Base-by-base conservation (phyloP, 495 filamentous ascomycete species). In the Aspergillus asperescens region DNA sequence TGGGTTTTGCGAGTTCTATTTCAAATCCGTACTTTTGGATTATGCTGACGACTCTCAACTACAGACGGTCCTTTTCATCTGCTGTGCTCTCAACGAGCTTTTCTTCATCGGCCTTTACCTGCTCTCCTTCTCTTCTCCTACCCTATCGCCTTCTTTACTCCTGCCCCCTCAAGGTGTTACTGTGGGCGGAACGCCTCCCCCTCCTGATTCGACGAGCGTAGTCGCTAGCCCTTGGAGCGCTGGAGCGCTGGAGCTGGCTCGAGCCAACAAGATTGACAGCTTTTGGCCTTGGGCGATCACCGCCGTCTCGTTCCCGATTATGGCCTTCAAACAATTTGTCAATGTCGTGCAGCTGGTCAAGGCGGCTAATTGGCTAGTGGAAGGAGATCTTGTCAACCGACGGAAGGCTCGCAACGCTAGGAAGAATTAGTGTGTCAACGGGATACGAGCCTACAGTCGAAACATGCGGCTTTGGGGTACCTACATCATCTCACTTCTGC, bases 91-190 rank as follows among this genome's bases (percentile, higher is more conserved):
- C 28, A 97, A 97, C 69, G 94, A 99, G 70, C 67, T 88, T 52
- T 97, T 95, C 78, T 99, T 97, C 77, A 90, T 99, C 65, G 90
- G 90, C 38, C 80, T 97, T 56, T 99, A 99, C 75, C 87, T 99
- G 37, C 83, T 99, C 38, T 95, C 90, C 59, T 99, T 99, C 80
- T 90, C 85, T 39, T 91, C 87, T 31, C 91, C 91, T 1, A 77
- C 79, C 23, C 81, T 96, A 50, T 90, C 89, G 2, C 89, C 91
- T 0, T 86, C 85, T 23, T 87, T 96, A 15, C 82, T 95, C 32
- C 67, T 73, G 52, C 69, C 71, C 10, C 50, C 66, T 22, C 68
- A 63, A 48, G 76, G 74, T 42, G 75, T 74, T 44, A 66, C 73
- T 31, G 50, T 32, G 7, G 46, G 35, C 25, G 41, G 44, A 43